Percentiles rank a stretch among this genome's conserved stretches.
Conservation (phyloP, 106 monocot genomes). For the Apostasia shenzhenica region DNA sequence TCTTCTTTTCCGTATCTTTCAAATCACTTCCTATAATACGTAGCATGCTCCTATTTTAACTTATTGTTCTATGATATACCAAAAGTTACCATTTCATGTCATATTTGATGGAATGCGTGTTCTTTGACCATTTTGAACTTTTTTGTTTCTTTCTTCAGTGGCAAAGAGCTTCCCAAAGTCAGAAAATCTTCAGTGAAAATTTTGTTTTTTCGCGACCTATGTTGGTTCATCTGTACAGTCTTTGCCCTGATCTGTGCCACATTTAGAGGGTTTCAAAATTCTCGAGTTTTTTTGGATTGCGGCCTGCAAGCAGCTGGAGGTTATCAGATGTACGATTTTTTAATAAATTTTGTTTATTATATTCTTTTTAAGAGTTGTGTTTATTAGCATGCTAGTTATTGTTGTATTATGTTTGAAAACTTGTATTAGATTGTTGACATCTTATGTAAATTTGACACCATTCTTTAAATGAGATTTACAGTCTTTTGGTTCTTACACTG, state of each 20-base stretch:
- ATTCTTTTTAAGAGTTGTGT: background rate
- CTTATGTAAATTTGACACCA: too few species aligned
- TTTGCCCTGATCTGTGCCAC: background rate
- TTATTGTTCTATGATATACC: too few species aligned
- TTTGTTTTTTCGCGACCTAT: background rate
- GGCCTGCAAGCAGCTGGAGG: background rate
- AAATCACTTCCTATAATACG: too few species aligned
- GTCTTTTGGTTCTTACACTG: too few species aligned
- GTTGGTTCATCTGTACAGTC: background rate
- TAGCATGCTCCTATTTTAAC: too few species aligned
- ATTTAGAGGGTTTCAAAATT: background rate
- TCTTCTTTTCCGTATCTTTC: too few species aligned
- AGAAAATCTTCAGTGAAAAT: background rate
- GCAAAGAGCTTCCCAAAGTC: slow-evolving; percentile 7
- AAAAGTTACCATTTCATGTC: too few species aligned
- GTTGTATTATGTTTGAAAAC: too few species aligned
- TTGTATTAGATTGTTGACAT: too few species aligned
- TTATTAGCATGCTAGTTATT: background rate
- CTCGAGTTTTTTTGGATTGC: background rate
- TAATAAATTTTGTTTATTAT: background rate
- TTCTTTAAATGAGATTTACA: too few species aligned
- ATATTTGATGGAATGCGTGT: too few species aligned
- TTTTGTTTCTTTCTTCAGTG: slow-evolving; percentile 2
- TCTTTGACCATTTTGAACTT: too few species aligned
- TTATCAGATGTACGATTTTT: background rate